Base-by-base conservation (phyloP, 208 protist genomes). In the Crithidia expoeki region DNA sequence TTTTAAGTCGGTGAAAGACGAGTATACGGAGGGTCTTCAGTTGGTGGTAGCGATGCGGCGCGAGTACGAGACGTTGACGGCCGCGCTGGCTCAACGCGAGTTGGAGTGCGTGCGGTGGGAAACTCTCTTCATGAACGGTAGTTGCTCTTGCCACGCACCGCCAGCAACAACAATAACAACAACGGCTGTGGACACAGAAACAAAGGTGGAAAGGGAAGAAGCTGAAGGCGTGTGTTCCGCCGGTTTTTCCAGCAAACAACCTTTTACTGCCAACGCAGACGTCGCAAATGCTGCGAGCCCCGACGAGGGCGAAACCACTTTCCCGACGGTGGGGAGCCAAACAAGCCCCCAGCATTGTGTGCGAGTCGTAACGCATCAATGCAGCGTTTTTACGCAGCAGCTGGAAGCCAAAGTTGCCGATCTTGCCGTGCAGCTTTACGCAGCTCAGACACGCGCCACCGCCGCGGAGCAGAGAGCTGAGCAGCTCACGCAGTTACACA, bases 361-460 rank as follows among this genome's bases (percentile, higher is more conserved):
- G n/a, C n/a, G n/a, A n/a, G n/a, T n/a, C 36, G 10, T 42, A 6
- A 42, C 36, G 36, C 36, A 12, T 42, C 36, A 12, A 6, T 2
- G 38, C 38, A 10, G 9, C 38, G 63, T 33, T 40, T 67, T 79
- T 36, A 40, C 61, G 46, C 44, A 34, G n/a, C 40, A 53, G 16
- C 68, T 92, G 23, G 84, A 93, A 53, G 72, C 77, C 0, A 93
- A 93, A 61, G 59, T 83, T 32, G 78, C 87, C 0, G 84, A 93
- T 52, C 79, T 93, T 42, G 81, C 88, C 2, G 34, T 93, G 27
- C 50, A 69, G 21, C 69, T 93, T 28, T 78, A 73, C 44, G 55
- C 75, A 7, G 56, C 74, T 16, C 68, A 86, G 58, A 51, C 64
- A 33, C 78, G 55, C 19, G 80, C 67, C 5, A 58, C 56, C 2